Conservation (phyloP, 176 grass and related monocot genomes). For the Guadua angustifolia region DNA sequence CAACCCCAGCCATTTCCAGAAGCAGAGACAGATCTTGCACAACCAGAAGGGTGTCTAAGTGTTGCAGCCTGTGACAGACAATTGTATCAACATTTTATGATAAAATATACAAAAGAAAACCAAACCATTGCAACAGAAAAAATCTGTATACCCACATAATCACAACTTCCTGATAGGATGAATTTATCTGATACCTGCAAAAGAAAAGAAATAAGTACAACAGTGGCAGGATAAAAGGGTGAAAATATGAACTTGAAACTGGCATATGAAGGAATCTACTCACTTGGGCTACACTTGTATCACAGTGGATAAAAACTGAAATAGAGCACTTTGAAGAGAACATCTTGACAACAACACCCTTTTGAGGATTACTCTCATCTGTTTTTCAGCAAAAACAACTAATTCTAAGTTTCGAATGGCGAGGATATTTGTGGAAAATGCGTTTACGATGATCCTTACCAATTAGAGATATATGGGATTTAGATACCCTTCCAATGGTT, state of each 20-base stretch:
- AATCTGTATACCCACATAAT: constrained; percentile 68
- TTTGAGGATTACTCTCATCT: constrained; percentile 75
- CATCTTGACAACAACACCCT: constrained; percentile 83
- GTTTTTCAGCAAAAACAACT: constrained; percentile 32
- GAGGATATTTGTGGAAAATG: constrained; percentile 23
- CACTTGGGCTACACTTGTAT: constrained; percentile 69
- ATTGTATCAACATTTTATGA: constrained; percentile 36
- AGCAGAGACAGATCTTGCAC: constrained; percentile 62
- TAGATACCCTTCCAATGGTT: constrained; percentile 60
- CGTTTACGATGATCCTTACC: constrained; percentile 49
- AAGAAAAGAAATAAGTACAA: constrained; percentile 30
- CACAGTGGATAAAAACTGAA: constrained; percentile 73
- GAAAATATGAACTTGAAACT: constrained; percentile 38
- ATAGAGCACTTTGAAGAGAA: constrained; percentile 77
- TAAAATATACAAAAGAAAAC: constrained; percentile 28
- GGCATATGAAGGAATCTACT: constrained; percentile 43
- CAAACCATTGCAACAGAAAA: constrained; percentile 10
- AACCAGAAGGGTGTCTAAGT: constrained; percentile 88
- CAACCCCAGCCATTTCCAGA: constrained; percentile 78
- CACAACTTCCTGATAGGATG: constrained; percentile 64
- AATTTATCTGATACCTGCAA: constrained; percentile 67
- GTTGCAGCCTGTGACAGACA: constrained; percentile 57
- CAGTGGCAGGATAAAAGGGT: constrained; percentile 14
- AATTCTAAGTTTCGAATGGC: constrained; percentile 13
- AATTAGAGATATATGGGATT: constrained; percentile 66